phyloP scores from a whole-genome alignment of 2,329 filamentous ascomycete genomes.

The Thermoascus crustaceus region DNA sequence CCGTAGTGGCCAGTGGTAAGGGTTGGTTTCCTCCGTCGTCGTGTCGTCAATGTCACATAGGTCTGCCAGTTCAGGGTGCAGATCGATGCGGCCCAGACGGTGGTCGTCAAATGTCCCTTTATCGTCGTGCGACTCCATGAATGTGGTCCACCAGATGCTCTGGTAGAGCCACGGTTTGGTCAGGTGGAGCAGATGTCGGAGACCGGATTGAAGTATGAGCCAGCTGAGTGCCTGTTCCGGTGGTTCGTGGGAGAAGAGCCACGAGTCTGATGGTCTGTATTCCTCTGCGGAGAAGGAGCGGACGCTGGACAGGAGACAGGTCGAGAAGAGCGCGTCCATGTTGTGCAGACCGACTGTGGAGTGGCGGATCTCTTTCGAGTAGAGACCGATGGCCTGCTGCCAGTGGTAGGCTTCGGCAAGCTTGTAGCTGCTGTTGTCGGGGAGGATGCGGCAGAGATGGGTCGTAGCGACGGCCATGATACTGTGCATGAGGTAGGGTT shows the following conservation, averaged over 20 bases:
- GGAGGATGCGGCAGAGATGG: conserved; percentile 21
- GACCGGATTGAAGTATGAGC: conserved; percentile 28
- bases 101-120: conserved; percentile 20
- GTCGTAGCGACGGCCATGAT: conserved; percentile 25
- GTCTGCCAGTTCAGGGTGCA: conserved; percentile 25
- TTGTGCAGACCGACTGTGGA: conserved; percentile 19
- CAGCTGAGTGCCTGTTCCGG: conserved; percentile 28
- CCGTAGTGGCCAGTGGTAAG: conserved; percentile 29
- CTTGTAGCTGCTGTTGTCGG: conserved; percentile 18
- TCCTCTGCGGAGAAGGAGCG: conserved; percentile 25
- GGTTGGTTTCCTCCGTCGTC: conserved; percentile 22
- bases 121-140: conserved; percentile 19
- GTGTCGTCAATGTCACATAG: conserved; percentile 25
- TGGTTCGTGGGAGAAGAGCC: conserved; percentile 27
- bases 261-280: conserved; percentile 26
- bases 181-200: conserved; percentile 23
- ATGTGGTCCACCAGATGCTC: conserved; percentile 29
- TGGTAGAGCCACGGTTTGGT: conserved; percentile 16
- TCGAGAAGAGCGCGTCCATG: conserved; percentile 31
- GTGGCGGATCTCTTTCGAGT: conserved; percentile 25
- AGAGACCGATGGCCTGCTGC: conserved; percentile 28
- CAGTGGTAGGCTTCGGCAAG: conserved; percentile 28
- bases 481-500: conserved; percentile 31
- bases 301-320: conserved; percentile 29
- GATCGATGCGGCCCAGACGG: conserved; percentile 17